phyloP scores from a whole-genome alignment of 2,329 filamentous ascomycete species.

The Mycosphaerelloides madeirae region DNA sequence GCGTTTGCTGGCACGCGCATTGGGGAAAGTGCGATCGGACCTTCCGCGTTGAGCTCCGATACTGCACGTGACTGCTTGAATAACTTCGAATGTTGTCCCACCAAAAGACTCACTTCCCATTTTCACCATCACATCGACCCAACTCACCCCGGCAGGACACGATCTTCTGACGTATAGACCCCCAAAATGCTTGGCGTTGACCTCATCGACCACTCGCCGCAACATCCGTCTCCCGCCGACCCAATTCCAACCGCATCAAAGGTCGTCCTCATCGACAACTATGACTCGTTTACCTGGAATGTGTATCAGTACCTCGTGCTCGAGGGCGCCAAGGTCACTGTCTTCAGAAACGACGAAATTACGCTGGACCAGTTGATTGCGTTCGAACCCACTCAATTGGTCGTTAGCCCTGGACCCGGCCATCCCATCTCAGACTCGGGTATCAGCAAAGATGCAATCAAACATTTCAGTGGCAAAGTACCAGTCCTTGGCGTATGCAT shows the following conservation, averaged over 20 bases:
- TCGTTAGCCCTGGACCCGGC: constrained; percentile 90
- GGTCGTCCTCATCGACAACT: constrained; percentile 95
- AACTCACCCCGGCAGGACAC: neutral
- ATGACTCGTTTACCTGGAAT: constrained; percentile 99
- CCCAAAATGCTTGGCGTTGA: constrained; percentile 31
- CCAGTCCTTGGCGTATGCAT: constrained; percentile 97
- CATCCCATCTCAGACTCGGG: constrained; percentile 90
- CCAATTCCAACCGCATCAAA: constrained; percentile 78
- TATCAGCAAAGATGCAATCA: constrained; percentile 85
- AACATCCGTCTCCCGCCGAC: constrained; percentile 69
- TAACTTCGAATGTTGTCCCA: no score
- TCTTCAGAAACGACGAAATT: constrained; percentile 89
- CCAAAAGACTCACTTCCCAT: no score
- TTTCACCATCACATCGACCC: no score
- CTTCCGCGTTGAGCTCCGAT: no score
- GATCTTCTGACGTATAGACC: no score
- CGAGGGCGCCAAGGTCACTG: constrained; percentile 87
- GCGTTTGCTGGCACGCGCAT: no score
- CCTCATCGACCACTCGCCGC: constrained; percentile 77
- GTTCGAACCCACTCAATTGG: constrained; percentile 84
- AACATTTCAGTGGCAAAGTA: constrained; percentile 88
- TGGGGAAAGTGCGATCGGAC: no score
- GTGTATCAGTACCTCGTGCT: constrained; percentile 97
- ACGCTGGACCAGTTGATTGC: constrained; percentile 76
- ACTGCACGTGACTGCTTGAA: no score